Evolutionary conservation across 2,329 filamentous ascomycete genomes (phyloP).

Genomic region (Aspergillus alliaceus): DNA sequence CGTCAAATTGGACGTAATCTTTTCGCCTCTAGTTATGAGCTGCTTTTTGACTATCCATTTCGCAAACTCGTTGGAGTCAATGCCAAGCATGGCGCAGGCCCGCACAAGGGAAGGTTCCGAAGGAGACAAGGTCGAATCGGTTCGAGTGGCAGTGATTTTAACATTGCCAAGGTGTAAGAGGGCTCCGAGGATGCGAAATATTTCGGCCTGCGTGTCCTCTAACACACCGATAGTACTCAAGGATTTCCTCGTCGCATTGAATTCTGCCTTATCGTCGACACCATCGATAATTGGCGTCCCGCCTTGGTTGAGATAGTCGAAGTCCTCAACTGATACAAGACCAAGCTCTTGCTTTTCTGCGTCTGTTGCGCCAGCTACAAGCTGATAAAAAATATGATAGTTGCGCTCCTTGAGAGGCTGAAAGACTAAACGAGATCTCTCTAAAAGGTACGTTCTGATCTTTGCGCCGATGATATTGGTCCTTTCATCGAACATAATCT

Average conservation of each 20-base stretch:
- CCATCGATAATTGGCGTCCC: constrained; percentile 88
- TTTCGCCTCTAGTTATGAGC: constrained; percentile 91
- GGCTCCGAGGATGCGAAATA: constrained; percentile 88
- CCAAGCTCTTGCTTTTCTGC: constrained; percentile 76
- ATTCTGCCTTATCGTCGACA: constrained; percentile 93
- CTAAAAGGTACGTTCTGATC: constrained; percentile 92
- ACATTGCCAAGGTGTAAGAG: constrained; percentile 93
- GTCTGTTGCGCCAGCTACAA: constrained; percentile 88
- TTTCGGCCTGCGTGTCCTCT: constrained; percentile 71
- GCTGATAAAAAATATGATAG: constrained; percentile 98
- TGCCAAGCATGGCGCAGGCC: constrained; percentile 82
- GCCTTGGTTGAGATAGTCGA: constrained; percentile 95
- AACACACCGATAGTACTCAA: constrained; percentile 84
- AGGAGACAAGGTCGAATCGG: constrained; percentile 78
- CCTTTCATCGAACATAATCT: constrained; percentile 96
- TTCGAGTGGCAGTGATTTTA: constrained; percentile 88
- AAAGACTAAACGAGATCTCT: constrained; percentile 93
- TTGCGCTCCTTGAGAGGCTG: constrained; percentile 97
- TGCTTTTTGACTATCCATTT: constrained; percentile 99
- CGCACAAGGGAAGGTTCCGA: constrained; percentile 79
- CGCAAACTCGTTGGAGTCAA: constrained; percentile 81
- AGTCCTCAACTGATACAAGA: constrained; percentile 81
- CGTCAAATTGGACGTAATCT: constrained; percentile 93
- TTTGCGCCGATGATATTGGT: constrained; percentile 97
- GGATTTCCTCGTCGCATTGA: constrained; percentile 81